Evolutionary conservation across 2,329 filamentous ascomycete genomes (phyloP), one percentile per base, ranked within the genome.

Genomic region (Pezicula radicicola): DNA sequence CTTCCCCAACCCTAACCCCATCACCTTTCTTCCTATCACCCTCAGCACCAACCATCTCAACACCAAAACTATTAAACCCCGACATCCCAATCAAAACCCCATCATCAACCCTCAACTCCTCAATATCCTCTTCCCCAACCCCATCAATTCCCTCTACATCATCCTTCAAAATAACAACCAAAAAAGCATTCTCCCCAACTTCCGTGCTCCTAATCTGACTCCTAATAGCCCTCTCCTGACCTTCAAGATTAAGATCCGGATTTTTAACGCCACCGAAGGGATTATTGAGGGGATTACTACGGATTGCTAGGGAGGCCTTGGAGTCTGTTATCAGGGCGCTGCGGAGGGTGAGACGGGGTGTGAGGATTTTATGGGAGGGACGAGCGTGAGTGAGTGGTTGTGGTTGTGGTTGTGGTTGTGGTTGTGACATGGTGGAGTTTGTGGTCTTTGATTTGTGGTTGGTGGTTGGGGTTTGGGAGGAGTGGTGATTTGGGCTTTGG

Each of bases 291-390:
- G 25, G 59, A 8, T 60, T 43, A 6, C 43, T 54, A 6, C 57
- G 50, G 18, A 59, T 28, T 6, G 35, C 25, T 2, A 21, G 27
- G 25, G 50, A 47, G 12, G 51, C 16, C 2, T 8, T 18, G 4
- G 50, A 52, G 28, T 54, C 50, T 25, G 50, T 49, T 4, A 13
- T 5, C n/a, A 51, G 2, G 6, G 42, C 36, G 15, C 43, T 42
- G 42, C 54, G 56, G 37, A 58, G 51, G 25, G 55, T 51, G 25
- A 58, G 51, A 16, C 41, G 54, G 18, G 54, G 51, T 1, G 51
- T 56, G 19, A 3, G 27, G 21, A 54, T 37, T 3, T 15, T n/a
- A 33, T 56, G 48, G 21, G 47, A 46, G 21, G 47, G 47, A n/a
- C 47, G 40, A 21, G 51, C 48, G 25, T 49, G 45, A 9, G 46